Evolutionary conservation across 1,284 basidiomycete genomes (phyloP).

Genomic region (Coniophora puteana): DNA sequence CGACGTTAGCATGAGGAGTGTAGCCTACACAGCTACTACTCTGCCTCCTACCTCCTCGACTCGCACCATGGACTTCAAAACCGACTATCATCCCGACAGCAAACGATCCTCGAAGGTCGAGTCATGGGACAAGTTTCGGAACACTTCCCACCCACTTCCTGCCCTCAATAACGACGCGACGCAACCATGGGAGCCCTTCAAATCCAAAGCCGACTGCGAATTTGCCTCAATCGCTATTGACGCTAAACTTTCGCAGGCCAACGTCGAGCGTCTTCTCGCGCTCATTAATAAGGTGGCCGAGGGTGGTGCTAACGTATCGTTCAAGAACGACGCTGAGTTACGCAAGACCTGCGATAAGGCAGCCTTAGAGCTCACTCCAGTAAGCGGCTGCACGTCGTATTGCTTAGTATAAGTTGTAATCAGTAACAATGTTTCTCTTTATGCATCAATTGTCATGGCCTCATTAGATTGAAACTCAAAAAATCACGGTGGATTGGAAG

Average conservation of each 20-base stretch:
- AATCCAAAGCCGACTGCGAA: neutral
- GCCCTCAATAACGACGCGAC: neutral
- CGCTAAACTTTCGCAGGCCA: neutral
- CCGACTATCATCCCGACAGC: conserved; percentile 3
- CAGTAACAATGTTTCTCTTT: neutral
- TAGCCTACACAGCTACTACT: too few species aligned
- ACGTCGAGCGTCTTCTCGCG: neutral
- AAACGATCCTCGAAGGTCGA: neutral
- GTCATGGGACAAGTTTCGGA: neutral
- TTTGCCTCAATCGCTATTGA: neutral
- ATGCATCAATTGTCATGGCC: conserved; percentile 28
- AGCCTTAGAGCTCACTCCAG: neutral
- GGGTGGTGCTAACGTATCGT: neutral
- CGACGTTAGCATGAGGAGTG: too few species aligned
- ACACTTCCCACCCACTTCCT: neutral
- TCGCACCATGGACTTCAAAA: conserved; percentile 7
- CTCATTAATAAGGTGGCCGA: conserved; percentile 8
- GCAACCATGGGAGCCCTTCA: neutral
- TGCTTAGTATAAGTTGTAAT: conserved; percentile 1
- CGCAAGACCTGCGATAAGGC: conserved; percentile 1
- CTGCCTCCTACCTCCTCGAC: too few species aligned
- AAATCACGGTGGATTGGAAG: conserved; percentile 23
- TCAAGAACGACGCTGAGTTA: neutral
- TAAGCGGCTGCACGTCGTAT: neutral
- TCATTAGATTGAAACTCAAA: conserved; percentile 8